Conservation (phyloP, 352 stramenopile species). For the Phytophthora pistaciae region DNA sequence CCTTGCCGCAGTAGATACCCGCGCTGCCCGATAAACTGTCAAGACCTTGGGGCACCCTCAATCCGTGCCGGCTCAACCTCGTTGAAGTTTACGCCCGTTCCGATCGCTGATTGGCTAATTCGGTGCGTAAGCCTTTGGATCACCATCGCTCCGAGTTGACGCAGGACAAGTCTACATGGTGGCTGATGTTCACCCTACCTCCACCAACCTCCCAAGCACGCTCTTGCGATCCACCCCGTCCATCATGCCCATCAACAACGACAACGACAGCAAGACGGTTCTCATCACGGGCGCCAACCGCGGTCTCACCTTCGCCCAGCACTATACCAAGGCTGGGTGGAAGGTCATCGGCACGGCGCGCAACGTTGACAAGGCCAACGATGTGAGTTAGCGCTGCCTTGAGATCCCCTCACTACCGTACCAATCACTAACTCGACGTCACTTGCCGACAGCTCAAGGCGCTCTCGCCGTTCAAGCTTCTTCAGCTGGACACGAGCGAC, state of each 20-base stretch:
- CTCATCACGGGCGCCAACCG: conserved; percentile 58
- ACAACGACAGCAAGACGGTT: conserved; percentile 46
- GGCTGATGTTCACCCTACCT: no score
- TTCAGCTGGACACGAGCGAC: conserved; percentile 51
- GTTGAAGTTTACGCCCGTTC: no score
- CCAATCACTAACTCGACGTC: background rate
- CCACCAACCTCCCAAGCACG: background rate
- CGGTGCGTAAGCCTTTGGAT: no score
- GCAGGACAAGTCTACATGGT: no score
- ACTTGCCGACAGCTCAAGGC: conserved; percentile 30
- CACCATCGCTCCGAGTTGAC: no score
- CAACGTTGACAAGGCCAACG: conserved; percentile 32
- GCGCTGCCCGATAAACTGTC: no score
- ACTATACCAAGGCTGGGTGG: conserved; percentile 54
- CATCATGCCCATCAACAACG: no score
- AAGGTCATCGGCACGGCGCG: conserved; percentile 54
- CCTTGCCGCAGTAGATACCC: no score
- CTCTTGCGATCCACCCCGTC: no score
- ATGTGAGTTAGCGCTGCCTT: conserved; percentile 23
- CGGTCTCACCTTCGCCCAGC: conserved; percentile 50
- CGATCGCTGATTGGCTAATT: no score
- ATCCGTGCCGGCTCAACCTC: no score
- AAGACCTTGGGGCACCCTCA: no score
- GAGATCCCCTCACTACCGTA: background rate
- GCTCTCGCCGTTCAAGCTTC: conserved; percentile 49